phyloP scores from a whole-genome alignment of 108 stramenopile genomes.

The Skeletonema costatum region DNA sequence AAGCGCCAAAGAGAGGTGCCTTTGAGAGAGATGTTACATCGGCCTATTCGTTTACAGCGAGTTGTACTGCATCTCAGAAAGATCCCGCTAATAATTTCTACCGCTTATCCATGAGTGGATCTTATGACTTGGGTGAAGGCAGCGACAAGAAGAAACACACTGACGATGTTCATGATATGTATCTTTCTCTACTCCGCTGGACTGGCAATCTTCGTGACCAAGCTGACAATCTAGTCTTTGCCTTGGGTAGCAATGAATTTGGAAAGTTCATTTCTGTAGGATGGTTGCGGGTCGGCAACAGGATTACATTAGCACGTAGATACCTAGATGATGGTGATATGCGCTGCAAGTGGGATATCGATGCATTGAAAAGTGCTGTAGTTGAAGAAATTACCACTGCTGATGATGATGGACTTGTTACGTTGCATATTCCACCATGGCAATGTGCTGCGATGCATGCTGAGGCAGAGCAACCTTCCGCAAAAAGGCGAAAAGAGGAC shows the following conservation, averaged over 20 bases:
- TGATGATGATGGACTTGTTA: conserved; percentile 26
- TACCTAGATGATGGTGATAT: conserved; percentile 56
- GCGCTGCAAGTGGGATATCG: conserved; percentile 56
- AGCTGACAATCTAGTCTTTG: conserved; percentile 51
- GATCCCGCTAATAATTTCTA: conserved; percentile 16
- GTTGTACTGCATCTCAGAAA: conserved; percentile 24
- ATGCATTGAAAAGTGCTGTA: conserved; percentile 46
- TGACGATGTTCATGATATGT: conserved; percentile 56
- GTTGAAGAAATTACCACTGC: conserved; percentile 42
- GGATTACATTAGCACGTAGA: conserved; percentile 63
- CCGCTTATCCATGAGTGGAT: conserved; percentile 35
- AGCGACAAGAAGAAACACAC: conserved; percentile 28
- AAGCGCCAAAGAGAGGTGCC: conserved; percentile 56
- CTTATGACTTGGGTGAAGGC: conserved; percentile 55
- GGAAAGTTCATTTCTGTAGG: conserved; percentile 63
- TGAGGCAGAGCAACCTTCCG: conserved; percentile 4
- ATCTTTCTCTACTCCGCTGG: conserved; percentile 54
- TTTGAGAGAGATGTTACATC: conserved; percentile 53
- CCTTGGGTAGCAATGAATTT: conserved; percentile 56
- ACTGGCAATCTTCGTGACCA: conserved; percentile 57
- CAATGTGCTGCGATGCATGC: conserved; percentile 51
- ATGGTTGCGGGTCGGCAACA: conserved; percentile 64
- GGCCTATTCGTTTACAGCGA: conserved; percentile 49
- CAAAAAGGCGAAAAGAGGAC: conserved; percentile 23
- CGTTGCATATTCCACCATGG: conserved; percentile 59